Evolutionary conservation across 1,139 yeast species (phyloP).

Genomic region (Groenewaldozyma auringiensis): DNA sequence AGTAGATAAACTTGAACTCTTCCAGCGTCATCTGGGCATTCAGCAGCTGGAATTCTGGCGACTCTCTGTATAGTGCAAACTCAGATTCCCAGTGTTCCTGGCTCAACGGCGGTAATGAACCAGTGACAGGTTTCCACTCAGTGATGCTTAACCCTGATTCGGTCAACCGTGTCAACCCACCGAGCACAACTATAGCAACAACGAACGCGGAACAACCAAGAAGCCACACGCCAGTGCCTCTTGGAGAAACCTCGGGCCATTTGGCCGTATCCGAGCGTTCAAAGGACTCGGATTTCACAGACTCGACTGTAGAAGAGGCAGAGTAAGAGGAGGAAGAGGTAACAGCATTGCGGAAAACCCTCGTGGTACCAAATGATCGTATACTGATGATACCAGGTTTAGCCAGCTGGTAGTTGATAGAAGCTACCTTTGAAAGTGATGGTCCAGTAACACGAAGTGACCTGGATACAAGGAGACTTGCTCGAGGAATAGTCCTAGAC

Average conservation of each 20-base stretch:
- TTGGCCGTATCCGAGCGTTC: conserved; percentile 9
- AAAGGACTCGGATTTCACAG: too few species aligned
- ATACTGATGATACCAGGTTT: too few species aligned
- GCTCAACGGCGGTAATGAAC: conserved; percentile 78
- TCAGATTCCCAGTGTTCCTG: conserved; percentile 80
- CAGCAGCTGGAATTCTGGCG: conserved; percentile 86
- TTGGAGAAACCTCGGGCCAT: conserved; percentile 26
- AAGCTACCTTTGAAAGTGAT: too few species aligned
- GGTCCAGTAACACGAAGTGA: too few species aligned
- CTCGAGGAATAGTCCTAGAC: too few species aligned
- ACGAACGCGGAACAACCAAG: conserved; percentile 86
- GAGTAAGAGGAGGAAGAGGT: too few species aligned
- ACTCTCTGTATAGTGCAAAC: conserved; percentile 67
- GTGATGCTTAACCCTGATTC: conserved; percentile 95
- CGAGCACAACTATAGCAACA: conserved; percentile 92
- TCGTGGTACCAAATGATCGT: too few species aligned
- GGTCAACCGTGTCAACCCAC: conserved; percentile 90
- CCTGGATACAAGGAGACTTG: too few species aligned
- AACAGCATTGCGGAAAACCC: too few species aligned
- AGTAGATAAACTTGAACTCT: conserved; percentile 89
- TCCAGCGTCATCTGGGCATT: conserved; percentile 87
- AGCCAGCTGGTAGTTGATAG: too few species aligned
- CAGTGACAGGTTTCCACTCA: conserved; percentile 98
- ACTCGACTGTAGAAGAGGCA: too few species aligned
- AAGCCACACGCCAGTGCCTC: conserved; percentile 74